Evolutionary conservation across 2,329 filamentous ascomycete genomes (phyloP), one percentile per base, ranked within the genome.

Genomic region (Ascochyta rabiei): DNA sequence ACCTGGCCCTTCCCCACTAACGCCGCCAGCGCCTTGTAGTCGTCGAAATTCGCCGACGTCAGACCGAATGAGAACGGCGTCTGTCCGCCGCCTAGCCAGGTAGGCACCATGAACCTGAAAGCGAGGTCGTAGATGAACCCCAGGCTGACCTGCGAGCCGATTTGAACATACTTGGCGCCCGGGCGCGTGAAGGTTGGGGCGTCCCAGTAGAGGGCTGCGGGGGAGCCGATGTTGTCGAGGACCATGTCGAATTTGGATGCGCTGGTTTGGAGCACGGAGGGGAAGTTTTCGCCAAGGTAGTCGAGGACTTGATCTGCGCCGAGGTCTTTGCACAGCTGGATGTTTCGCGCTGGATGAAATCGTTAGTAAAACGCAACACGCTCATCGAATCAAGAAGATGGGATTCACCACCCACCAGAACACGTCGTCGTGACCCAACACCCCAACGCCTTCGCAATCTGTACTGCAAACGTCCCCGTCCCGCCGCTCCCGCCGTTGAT

Each of bases 401-500:
- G 12, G 10, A 5, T 13, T 10, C 28, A 40, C 53, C 28, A 40
- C 53, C 19, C 28, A 63, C 63, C 77, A 8, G 85, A 87, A 63
- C 86, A 89, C 2, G 79, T 81, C 4, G 77, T 75, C 2, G 81
- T 82, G 26, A 89, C 85, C 57, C 80, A 72, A 61, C 81, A 84
- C 0, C 85, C 85, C 6, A 84, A 62, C 0, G 76, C 75, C 66
- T 86, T 87, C 4, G 85, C 86, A 49, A 88, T 80, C 68, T 89
- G 86, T 44, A 88, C 83, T 1, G 78, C 82, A 57, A 82, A 87
- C 0, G 80, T 79, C 0, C 86, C 86, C 2, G 78, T 80, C 0
- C 86, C 86, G 13, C 86, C 86, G 15, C 80, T 83, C 0, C 85
- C 85, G 13, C 84, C 86, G 62, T 88, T 88, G 63, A 88, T 80